Percentiles rank a stretch among this genome's conserved stretches.
These are phyloP conservation scores for Escallonia rubra DNA, from an alignment of 129 eudicot species.

Conservation along the genomic window DNA sequence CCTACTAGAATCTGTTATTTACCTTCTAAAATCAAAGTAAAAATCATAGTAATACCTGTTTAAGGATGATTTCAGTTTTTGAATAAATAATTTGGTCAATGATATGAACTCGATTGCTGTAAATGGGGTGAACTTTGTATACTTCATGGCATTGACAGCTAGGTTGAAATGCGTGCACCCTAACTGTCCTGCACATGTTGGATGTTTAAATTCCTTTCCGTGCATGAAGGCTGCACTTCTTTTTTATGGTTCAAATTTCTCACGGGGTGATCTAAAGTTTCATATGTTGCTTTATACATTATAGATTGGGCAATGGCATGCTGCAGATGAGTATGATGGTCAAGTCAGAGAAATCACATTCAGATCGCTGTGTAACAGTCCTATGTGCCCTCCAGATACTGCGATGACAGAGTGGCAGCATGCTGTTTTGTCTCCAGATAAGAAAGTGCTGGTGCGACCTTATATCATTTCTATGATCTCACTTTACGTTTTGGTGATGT, in stretches of 20 bases:
- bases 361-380: constrained; percentile 75
- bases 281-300: not conserved
- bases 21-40: no score
- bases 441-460: constrained; percentile 43
- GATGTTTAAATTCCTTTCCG: not conserved
- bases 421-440: constrained; percentile 58
- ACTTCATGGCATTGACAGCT: no score
- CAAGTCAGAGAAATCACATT: constrained; percentile 90
- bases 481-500: not conserved
- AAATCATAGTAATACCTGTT: no score
- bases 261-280: not conserved
- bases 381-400: constrained; percentile 95
- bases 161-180: no score
- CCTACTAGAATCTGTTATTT: no score
- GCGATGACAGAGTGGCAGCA: constrained; percentile 98
- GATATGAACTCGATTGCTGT: no score
- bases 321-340: constrained; percentile 85
- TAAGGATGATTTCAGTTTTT: no score
- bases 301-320: constrained; percentile 93
- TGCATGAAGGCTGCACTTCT: not conserved
- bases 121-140: no score
- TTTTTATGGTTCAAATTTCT: no score
- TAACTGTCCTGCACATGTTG: not conserved
- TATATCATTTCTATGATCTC: not conserved
- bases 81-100: no score